phyloP scores from a whole-genome alignment of 2,329 filamentous ascomycete genomes.

The Xylaria sp. region DNA sequence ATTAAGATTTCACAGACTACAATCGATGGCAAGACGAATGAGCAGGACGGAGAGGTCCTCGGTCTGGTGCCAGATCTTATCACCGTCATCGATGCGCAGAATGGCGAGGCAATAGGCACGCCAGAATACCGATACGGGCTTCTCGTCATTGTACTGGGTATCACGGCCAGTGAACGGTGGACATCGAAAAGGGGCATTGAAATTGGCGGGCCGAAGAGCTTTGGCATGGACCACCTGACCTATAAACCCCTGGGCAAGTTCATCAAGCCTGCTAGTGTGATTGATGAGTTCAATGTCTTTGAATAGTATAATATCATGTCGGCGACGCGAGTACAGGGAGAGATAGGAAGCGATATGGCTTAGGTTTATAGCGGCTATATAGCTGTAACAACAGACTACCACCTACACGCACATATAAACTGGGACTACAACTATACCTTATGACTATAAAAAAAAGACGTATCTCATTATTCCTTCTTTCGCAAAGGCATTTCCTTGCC shows the following conservation, averaged over 20 bases:
- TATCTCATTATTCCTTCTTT: too few relatives aligned
- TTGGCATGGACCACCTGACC: conserved; percentile 60
- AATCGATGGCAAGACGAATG: conserved; percentile 51
- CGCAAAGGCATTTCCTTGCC: too few relatives aligned
- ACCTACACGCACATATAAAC: too few relatives aligned
- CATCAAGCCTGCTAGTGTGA: conserved; percentile 62
- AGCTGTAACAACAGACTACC: too few relatives aligned
- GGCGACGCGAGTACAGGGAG: background rate
- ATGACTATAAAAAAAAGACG: too few relatives aligned
- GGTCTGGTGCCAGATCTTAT: conserved; percentile 68
- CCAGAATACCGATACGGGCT: conserved; percentile 67
- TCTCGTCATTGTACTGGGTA: conserved; percentile 61
- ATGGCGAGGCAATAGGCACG: conserved; percentile 66
- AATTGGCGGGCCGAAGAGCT: conserved; percentile 61
- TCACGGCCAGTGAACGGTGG: conserved; percentile 59
- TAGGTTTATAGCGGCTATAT: background rate
- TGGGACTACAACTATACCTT: too few relatives aligned
- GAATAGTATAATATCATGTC: conserved; percentile 19
- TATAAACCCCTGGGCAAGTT: conserved; percentile 62
- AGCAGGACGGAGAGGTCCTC: conserved; percentile 54
- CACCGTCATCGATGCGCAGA: conserved; percentile 65
- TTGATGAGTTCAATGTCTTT: conserved; percentile 59
- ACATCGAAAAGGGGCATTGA: conserved; percentile 60
- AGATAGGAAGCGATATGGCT: background rate
- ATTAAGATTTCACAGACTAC: conserved; percentile 47